Evolutionary conservation across 306 rosid genomes (phyloP).

Genomic region (Aeschynomene evenia): DNA sequence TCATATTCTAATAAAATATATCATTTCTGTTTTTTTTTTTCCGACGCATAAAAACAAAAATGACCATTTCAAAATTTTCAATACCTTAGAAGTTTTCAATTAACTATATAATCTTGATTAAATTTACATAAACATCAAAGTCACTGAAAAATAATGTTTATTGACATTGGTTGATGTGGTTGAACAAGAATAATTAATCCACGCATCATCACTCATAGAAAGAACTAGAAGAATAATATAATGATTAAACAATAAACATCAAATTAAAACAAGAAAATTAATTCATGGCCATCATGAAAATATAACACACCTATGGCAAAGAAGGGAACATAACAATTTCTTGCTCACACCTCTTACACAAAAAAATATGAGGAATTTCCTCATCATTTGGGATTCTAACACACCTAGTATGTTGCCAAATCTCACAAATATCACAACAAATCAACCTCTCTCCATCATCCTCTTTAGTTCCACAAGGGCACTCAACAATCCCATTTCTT

Average conservation of each 20-base stretch:
- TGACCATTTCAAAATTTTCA: no score
- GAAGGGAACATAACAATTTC: constrained; percentile 62
- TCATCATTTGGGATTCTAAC: constrained; percentile 67
- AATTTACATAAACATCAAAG: constrained; percentile 14
- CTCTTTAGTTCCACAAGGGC: constrained; percentile 76
- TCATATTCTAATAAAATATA: no score
- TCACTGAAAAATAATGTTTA: neutral
- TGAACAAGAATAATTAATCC: neutral
- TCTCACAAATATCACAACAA: constrained; percentile 83
- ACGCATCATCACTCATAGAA: no score
- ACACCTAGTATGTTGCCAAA: constrained; percentile 78
- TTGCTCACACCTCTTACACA: constrained; percentile 75
- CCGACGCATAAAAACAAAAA: no score
- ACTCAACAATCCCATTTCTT: constrained; percentile 43
- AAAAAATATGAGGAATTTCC: constrained; percentile 67
- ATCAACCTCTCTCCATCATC: constrained; percentile 92
- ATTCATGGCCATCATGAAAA: neutral
- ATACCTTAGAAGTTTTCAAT: neutral
- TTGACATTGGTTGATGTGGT: neutral
- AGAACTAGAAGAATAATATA: neutral
- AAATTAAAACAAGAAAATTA: constrained; percentile 16
- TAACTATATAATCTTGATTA: neutral
- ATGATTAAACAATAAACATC: neutral
- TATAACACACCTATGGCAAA: constrained; percentile 26
- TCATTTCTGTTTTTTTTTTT: no score